phyloP scores from a whole-genome alignment of 2,329 filamentous ascomycete species.

The Didymella pinodella region DNA sequence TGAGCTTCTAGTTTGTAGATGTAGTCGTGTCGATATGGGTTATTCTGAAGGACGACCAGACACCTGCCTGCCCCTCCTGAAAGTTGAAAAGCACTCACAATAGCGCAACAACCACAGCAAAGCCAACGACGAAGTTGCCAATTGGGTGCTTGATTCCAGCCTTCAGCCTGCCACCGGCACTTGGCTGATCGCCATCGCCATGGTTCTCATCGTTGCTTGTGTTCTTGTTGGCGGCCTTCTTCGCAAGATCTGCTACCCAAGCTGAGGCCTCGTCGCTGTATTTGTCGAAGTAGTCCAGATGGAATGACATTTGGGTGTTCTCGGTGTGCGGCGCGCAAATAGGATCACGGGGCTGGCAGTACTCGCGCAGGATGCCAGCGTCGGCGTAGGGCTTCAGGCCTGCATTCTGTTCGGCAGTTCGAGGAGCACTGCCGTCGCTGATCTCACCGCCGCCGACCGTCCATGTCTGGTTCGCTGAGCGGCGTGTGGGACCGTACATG shows the following conservation, averaged over 20 bases:
- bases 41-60: neutral
- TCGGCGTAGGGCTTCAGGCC: slow-evolving; percentile 36
- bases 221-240: slow-evolving; percentile 25
- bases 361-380: slow-evolving; percentile 65
- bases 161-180: slow-evolving; percentile 30
- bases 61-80: slow-evolving; percentile 3
- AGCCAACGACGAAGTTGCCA: slow-evolving; percentile 33
- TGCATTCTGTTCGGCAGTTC: slow-evolving; percentile 31
- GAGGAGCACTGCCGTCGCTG: slow-evolving; percentile 33
- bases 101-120: slow-evolving; percentile 26
- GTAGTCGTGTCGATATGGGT: slow-evolving; percentile 11
- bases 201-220: slow-evolving; percentile 19
- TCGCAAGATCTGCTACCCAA: slow-evolving; percentile 34
- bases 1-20: slow-evolving; percentile 24
- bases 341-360: slow-evolving; percentile 68
- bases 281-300: slow-evolving; percentile 64
- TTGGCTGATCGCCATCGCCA: slow-evolving; percentile 20
- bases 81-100: slow-evolving; percentile 32
- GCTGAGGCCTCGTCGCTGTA: slow-evolving; percentile 34
- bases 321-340: slow-evolving; percentile 64
- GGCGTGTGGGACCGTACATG: slow-evolving; percentile 36
- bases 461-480: slow-evolving; percentile 36
- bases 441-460: slow-evolving; percentile 35
- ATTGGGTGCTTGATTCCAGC: slow-evolving; percentile 35
- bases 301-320: slow-evolving; percentile 61